Evolutionary conservation across 208 protist species (phyloP).

Genomic region (Leishmania major): DNA sequence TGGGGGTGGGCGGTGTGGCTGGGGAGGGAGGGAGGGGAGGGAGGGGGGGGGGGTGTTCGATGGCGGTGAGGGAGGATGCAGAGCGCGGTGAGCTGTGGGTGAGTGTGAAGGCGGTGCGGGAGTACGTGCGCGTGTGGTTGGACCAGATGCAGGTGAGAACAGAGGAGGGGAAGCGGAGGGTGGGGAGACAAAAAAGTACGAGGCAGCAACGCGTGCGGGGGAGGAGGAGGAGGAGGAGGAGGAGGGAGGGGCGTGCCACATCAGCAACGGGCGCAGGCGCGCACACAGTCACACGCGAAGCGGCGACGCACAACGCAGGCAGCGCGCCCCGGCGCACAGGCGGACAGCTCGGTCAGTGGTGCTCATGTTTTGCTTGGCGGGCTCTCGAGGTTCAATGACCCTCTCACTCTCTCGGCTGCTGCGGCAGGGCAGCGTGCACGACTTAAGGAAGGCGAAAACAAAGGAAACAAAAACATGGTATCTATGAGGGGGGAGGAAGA

Average conservation of each 20-base stretch:
- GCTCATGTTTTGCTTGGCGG: too few relatives aligned
- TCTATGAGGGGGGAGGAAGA: conserved; percentile 13
- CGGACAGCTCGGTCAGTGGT: too few relatives aligned
- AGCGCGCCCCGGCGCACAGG: not conserved
- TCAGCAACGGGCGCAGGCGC: too few relatives aligned
- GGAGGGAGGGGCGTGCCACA: not conserved
- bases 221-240: too few relatives aligned
- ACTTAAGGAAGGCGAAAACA: not conserved
- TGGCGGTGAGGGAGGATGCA: not conserved
- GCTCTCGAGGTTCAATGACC: too few relatives aligned
- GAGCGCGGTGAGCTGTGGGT: not conserved
- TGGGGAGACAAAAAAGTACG: not conserved
- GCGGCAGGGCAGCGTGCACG: too few relatives aligned
- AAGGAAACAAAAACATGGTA: conserved; percentile 15
- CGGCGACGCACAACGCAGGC: not conserved
- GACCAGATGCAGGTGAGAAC: not conserved
- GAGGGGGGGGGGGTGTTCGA: too few relatives aligned
- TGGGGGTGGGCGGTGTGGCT: not conserved
- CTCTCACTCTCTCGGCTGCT: too few relatives aligned
- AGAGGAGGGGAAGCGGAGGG: not conserved
- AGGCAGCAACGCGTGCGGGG: not conserved
- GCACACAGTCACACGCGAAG: not conserved
- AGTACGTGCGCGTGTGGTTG: not conserved
- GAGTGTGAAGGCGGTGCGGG: not conserved
- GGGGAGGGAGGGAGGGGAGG: too few relatives aligned